Evolutionary conservation across 192 early-diverging fungal species (phyloP), one percentile per base, ranked within the genome.

Genomic region (Backusella sp.): DNA sequence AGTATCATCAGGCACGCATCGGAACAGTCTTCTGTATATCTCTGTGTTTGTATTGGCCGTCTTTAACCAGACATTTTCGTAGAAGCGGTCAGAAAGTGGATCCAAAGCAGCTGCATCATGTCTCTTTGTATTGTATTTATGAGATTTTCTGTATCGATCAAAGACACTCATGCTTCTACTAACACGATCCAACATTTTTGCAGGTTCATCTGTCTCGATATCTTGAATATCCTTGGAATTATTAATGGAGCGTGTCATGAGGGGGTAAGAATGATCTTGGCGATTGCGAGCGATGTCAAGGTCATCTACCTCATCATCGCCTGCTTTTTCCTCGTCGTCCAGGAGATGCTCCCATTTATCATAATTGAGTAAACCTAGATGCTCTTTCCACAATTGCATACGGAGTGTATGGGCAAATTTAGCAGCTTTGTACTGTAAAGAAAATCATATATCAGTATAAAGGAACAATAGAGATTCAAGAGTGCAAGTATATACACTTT

Each of bases 1-100:
- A 0, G 93, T 91, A 62, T 96, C 90, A 77, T 96, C 94, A 9
- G 94, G 95, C 6, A 96, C 90, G 77, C 93, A 94, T 11, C 87
- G 83, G 78, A 96, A 96, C 12, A 96, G 88, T 6, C 90, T 84
- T 19, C 94, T 81, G 77, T 90, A 94, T 1, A 89, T 83, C 37
- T 73, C 68, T 17, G 91, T 91, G 75, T 96, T 96, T 4, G 37
- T 82, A 26, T 75, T 70, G 6, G 94, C 93, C 0, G 87, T 90
- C 14, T 70, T 73, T 56, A 69, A 77, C 92, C 90, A 93, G 53
- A 88, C 73, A 1, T 88, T 56, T 37, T 83, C 30, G 56, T 86
- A 88, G 73, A 93, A 97, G 19, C 79, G 82, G 69, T 91, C 87
- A 11, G 87, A 86, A 0, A 95, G 74, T 23, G 95, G 95, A 76